Evolutionary conservation across 148 eudicot genomes (phyloP).

Genomic region (Rhododendron griersonianum): DNA sequence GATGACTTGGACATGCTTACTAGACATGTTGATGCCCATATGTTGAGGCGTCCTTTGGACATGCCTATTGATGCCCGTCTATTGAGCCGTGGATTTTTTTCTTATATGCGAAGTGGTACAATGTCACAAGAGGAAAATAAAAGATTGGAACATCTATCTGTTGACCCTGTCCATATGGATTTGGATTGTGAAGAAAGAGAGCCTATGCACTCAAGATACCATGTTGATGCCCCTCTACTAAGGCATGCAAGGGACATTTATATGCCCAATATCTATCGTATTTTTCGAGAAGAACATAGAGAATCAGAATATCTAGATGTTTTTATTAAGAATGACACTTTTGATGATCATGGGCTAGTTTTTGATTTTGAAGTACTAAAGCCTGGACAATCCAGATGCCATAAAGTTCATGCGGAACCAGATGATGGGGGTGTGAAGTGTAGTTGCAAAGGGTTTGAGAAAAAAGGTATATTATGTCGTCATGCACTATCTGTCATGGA

Average conservation of each 20-base stretch:
- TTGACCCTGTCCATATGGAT: background rate
- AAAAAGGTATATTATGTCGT: background rate
- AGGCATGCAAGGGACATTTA: constrained; percentile 9
- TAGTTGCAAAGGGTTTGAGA: constrained; percentile 1
- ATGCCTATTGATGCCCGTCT: background rate
- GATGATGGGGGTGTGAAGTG: background rate
- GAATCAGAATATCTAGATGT: background rate
- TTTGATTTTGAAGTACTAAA: background rate
- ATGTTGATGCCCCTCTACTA: background rate
- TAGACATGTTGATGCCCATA: background rate
- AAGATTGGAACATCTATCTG: background rate
- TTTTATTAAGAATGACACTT: background rate
- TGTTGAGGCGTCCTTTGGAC: background rate
- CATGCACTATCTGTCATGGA: background rate
- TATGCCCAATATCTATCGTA: background rate
- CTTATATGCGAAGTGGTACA: background rate
- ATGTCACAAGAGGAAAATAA: background rate
- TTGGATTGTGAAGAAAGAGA: background rate
- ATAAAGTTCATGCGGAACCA: constrained; percentile 2
- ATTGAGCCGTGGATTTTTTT: background rate
- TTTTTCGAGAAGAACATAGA: background rate
- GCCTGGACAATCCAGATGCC: background rate
- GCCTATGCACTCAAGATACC: background rate
- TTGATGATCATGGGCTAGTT: background rate
- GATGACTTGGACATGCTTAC: background rate